Conservation (phyloP, 129 eudicot species). For the Flaveria robusta region DNA sequence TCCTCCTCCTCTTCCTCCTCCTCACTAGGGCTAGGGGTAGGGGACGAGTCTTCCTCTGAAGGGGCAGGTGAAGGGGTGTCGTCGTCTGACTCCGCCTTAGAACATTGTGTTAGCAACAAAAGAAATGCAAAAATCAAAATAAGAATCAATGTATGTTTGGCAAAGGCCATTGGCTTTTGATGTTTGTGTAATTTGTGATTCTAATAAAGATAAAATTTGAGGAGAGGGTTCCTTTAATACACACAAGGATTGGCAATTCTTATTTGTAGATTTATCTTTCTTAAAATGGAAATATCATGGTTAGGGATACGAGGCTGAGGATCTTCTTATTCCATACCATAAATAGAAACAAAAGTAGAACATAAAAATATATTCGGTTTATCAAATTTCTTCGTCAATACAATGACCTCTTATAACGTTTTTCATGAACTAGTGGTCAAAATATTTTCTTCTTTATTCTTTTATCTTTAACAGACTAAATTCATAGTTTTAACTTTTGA, state of each 20-base stretch:
- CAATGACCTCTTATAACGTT: not conserved
- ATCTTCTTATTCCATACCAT: conserved; percentile 8
- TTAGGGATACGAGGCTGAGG: conserved; percentile 23
- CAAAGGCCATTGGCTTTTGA: conserved; percentile 22
- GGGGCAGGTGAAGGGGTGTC: conserved; percentile 8
- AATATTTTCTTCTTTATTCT: too few species aligned
- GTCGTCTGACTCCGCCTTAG: not conserved
- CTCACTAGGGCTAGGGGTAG: not conserved
- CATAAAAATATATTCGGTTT: not conserved
- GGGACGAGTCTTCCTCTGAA: not conserved
- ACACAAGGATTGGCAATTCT: conserved; percentile 17
- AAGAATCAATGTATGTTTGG: conserved; percentile 9
- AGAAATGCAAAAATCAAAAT: conserved; percentile 19
- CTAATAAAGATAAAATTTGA: conserved; percentile 2
- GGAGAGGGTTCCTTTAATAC: conserved; percentile 19
- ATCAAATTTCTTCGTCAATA: not conserved
- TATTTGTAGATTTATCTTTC: conserved; percentile 24
- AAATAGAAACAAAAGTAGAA: not conserved
- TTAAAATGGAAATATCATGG: conserved; percentile 7
- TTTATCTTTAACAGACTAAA: not conserved
- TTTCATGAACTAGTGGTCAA: not conserved
- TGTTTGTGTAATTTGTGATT: not conserved
- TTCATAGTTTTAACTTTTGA: too few species aligned
- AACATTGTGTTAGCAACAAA: not conserved
- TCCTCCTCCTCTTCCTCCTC: not conserved